Conservation (phyloP, 495 filamentous ascomycete species). For the Mytilinidion resinicola region DNA sequence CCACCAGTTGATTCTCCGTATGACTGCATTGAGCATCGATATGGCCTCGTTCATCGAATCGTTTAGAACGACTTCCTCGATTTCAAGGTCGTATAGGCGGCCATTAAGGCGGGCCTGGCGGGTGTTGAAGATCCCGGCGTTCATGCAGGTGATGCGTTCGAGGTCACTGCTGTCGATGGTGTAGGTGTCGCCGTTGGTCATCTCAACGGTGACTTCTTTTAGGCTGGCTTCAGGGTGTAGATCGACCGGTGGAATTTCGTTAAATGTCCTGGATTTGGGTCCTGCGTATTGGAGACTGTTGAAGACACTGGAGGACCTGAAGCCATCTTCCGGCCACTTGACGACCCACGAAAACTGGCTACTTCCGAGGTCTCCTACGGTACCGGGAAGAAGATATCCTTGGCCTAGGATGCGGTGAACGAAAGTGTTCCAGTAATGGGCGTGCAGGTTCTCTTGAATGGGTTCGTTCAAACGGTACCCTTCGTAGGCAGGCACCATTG, state of each 20-base stretch:
- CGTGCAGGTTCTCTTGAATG: constrained; percentile 12
- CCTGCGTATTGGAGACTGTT: constrained; percentile 31
- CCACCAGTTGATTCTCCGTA: constrained; percentile 20
- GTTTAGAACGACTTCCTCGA: constrained; percentile 28
- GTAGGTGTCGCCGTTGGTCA: constrained; percentile 22
- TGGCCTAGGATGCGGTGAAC: constrained; percentile 22
- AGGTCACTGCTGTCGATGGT: constrained; percentile 25
- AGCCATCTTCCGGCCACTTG: constrained; percentile 35
- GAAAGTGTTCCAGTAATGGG: constrained; percentile 32
- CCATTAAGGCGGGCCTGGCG: constrained; percentile 23
- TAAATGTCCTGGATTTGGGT: constrained; percentile 24
- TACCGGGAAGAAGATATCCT: constrained; percentile 33
- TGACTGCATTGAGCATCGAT: constrained; percentile 22
- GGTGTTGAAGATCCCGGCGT: constrained; percentile 25
- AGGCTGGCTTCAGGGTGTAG: no score
- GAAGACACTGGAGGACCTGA: constrained; percentile 32
- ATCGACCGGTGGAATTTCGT: constrained; percentile 31
- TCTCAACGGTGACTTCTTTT: constrained; percentile 16
- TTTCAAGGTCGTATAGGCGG: constrained; percentile 23
- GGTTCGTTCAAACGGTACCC: constrained; percentile 19
- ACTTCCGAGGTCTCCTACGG: constrained; percentile 25
- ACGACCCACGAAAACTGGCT: constrained; percentile 31
- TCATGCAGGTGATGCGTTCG: constrained; percentile 31
- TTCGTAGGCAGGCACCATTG: constrained; percentile 33
- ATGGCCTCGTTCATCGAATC: constrained; percentile 25